Conservation (phyloP, 2,329 filamentous ascomycete species). For the Emmonsia crescens region DNA sequence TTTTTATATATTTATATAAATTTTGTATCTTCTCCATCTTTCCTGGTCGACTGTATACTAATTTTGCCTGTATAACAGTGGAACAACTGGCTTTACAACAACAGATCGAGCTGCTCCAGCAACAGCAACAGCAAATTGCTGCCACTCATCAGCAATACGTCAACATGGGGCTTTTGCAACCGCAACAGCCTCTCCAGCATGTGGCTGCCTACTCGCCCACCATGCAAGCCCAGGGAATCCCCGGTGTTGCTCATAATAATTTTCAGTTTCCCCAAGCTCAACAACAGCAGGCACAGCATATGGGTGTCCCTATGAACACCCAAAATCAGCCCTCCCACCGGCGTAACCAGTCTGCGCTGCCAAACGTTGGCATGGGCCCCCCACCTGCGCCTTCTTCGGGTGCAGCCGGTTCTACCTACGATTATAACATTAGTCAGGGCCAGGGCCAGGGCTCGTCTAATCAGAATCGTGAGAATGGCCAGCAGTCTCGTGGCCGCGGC, state of each 20-base stretch:
- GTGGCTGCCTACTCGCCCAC: constrained; percentile 59
- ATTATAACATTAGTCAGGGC: constrained; percentile 51
- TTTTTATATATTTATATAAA: constrained; percentile 20
- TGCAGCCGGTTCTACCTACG: constrained; percentile 67
- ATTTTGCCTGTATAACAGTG: constrained; percentile 46
- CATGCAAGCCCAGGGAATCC: constrained; percentile 62
- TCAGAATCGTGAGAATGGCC: constrained; percentile 61
- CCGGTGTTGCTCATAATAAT: constrained; percentile 57
- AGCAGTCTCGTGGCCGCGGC: constrained; percentile 62
- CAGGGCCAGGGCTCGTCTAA: constrained; percentile 38
- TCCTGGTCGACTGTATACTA: not conserved
- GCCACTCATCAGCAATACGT: constrained; percentile 95
- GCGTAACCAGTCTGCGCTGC: constrained; percentile 93
- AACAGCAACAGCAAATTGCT: constrained; percentile 96
- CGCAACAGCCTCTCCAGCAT: constrained; percentile 66
- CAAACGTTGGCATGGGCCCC: constrained; percentile 77
- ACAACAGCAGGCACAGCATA: constrained; percentile 44
- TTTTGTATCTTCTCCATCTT: not conserved
- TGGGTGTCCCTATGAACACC: constrained; percentile 53
- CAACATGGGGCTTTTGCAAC: constrained; percentile 79
- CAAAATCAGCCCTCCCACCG: constrained; percentile 80
- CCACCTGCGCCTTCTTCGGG: constrained; percentile 86
- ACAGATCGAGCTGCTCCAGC: constrained; percentile 88
- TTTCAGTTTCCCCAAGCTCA: constrained; percentile 84
- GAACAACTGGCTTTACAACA: constrained; percentile 91